These are phyloP conservation scores for Knufia fluminis DNA, from an alignment of 2,329 filamentous ascomycete species.

Conservation along the genomic window DNA sequence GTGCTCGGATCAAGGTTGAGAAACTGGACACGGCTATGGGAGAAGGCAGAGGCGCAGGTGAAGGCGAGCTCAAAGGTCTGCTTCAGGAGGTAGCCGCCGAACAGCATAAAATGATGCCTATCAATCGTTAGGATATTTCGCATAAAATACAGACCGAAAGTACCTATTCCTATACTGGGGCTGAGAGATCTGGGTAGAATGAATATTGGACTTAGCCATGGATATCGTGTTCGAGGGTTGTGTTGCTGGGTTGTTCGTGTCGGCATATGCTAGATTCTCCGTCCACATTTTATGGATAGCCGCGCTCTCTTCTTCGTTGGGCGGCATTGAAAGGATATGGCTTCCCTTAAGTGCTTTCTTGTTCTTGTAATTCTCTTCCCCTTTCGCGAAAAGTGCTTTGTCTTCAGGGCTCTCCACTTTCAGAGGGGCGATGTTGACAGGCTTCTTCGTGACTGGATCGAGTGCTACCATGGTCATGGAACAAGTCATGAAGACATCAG, in stretches of 20 bases:
- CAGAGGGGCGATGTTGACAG: conserved; percentile 53
- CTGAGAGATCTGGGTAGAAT: conserved; percentile 65
- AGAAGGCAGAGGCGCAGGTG: conserved; percentile 62
- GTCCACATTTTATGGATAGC: conserved; percentile 68
- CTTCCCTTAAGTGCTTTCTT: conserved; percentile 55
- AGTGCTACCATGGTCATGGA: conserved; percentile 71
- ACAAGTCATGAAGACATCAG: conserved; percentile 61
- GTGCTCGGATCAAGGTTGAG: conserved; percentile 64
- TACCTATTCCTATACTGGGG: conserved; percentile 60
- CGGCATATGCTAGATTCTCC: conserved; percentile 53
- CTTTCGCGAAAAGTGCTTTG: conserved; percentile 51
- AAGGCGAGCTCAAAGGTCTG: conserved; percentile 69
- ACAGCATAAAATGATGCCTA: conserved; percentile 66
- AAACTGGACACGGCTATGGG: conserved; percentile 61
- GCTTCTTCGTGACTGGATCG: conserved; percentile 57
- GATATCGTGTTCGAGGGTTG: conserved; percentile 50
- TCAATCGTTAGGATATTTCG: no score
- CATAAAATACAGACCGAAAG: no score
- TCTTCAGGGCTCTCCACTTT: conserved; percentile 57
- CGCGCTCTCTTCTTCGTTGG: conserved; percentile 61
- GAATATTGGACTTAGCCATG: conserved; percentile 55
- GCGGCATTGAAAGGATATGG: conserved; percentile 56
- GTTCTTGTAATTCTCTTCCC: conserved; percentile 56
- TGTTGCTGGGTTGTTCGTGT: conserved; percentile 45
- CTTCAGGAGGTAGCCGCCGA: conserved; percentile 65